Evolutionary conservation across 768 basidiomycete species (phyloP), one percentile per base, ranked within the genome.

Genomic region (Porpolomopsis calyptriformis): DNA sequence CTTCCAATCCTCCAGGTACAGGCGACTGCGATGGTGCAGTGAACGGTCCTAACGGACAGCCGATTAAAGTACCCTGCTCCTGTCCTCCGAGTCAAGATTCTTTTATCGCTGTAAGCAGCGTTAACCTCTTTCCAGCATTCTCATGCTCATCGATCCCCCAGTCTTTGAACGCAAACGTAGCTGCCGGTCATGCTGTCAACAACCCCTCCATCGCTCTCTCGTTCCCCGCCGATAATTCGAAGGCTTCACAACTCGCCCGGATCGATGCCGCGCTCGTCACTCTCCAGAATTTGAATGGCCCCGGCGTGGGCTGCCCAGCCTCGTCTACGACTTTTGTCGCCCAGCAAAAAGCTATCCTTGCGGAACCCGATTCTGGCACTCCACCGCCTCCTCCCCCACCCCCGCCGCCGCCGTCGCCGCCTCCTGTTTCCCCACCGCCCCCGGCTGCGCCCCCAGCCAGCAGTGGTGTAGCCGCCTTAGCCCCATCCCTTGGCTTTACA

Each of bases 11-110:
- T 31, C 4, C 33, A 45, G 72, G 82, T 12, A 78, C 77, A 4
- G 82, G 80, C n/a, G 74, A 84, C 55, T 85, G 83, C 49, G 80
- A 82, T 53, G 83, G 82, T 9, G 62, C 69, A 36, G 71, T 66
- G 29, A 77, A 74, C 14, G 64, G 70, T 3, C 63, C 63, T 12
- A 48, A 67, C 44, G 80, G 79, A 4, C 61, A 73, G 40, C 68
- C 74, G 8, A 69, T 83, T 55, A 72, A 74, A 54, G 67, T 85
- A 22, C 83, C 84, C 14, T 85, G 84, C 61, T 55, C 68, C 23
- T 84, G 82, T 57, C 80, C 81, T 27, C 82, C 82, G 6, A 64
- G 69, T 46, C 68, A 71, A 44, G 60, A 62, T 12, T 60, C 63
- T 11, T 82, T 79, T 60, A 69, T 80, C 50, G 33, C 63, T 19